A percentile compares a stretch with the other conserved stretches of the same genome.
Conservation (phyloP, 306 rosid genomes). For the Lathyrus aphaca region DNA sequence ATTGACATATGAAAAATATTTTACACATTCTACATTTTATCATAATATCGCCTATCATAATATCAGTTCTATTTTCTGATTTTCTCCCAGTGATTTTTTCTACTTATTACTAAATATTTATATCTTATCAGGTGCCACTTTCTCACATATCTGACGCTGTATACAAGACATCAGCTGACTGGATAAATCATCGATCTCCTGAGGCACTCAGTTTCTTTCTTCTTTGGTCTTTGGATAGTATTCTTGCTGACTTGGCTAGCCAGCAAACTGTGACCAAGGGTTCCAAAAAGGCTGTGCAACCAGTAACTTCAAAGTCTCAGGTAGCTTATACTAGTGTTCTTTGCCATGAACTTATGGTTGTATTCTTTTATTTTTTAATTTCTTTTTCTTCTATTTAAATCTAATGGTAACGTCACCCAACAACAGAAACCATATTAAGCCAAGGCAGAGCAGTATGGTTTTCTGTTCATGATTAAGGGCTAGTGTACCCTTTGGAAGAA, state of each 20-base stretch:
- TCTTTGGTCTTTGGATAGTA: conserved; percentile 74
- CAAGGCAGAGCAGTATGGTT: conserved; percentile 10
- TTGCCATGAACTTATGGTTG: conserved; percentile 5
- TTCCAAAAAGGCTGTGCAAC: conserved; percentile 69
- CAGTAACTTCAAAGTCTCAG: conserved; percentile 79
- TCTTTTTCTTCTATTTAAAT: background rate
- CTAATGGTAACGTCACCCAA: background rate
- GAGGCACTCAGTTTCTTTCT: conserved; percentile 68
- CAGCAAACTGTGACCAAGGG: conserved; percentile 70
- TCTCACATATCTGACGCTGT: conserved; percentile 74
- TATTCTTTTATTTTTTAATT: background rate
- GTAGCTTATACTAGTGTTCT: conserved; percentile 46
- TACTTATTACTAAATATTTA: conserved; percentile 20
- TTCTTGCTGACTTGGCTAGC: conserved; percentile 68
- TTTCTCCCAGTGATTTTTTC: conserved; percentile 1
- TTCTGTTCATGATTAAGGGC: conserved; percentile 3
- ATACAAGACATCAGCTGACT: conserved; percentile 75
- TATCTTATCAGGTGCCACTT: conserved; percentile 62
- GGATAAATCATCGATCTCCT: conserved; percentile 65
- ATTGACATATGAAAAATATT: conserved; percentile 26
- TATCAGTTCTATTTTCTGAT: conserved; percentile 24
- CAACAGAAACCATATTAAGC: conserved; percentile 26
- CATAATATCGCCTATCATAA: conserved; percentile 5
- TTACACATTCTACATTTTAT: background rate
- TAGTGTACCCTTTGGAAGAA: conserved; percentile 1